Evolutionary conservation across 805 yeast species (phyloP).

Genomic region (Wickerhamomyces queroliae): DNA sequence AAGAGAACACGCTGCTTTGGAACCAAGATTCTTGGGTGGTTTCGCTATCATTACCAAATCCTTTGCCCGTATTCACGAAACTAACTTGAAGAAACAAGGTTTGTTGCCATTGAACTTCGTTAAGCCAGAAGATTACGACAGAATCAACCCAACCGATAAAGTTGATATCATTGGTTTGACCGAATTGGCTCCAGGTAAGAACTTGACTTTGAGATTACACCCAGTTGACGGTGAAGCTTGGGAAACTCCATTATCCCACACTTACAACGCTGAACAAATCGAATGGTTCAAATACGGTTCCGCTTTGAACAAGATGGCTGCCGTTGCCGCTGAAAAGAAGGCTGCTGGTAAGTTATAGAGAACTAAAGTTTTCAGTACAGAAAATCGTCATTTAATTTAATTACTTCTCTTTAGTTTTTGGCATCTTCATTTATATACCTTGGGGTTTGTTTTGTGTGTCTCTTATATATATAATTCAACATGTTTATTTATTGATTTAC

Average conservation of each 20-base stretch:
- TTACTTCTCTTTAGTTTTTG: no score
- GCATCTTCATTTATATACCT: no score
- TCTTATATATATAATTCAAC: no score
- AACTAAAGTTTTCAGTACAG: no score
- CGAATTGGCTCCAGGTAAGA: conserved; percentile 89
- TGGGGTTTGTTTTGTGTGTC: no score
- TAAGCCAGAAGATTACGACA: conserved; percentile 87
- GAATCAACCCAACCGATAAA: conserved; percentile 85
- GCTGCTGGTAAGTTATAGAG: no score
- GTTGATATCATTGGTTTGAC: conserved; percentile 83
- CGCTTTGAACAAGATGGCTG: conserved; percentile 94
- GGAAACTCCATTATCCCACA: conserved; percentile 91
- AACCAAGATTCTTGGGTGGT: conserved; percentile 99
- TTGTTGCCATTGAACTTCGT: conserved; percentile 92
- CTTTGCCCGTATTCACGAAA: conserved; percentile 98
- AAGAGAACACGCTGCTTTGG: conserved; percentile 99
- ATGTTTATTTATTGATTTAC: no score
- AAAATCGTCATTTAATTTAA: no score
- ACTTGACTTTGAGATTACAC: conserved; percentile 69
- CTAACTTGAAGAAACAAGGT: conserved; percentile 99
- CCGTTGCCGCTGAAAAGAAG: conserved; percentile 18
- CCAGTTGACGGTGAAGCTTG: conserved; percentile 74
- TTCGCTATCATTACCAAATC: conserved; percentile 97
- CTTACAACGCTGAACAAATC: conserved; percentile 93
- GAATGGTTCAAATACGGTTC: conserved; percentile 99